Evolutionary conservation across 2,329 filamentous ascomycete species (phyloP), one percentile per base, ranked within the genome.

Genomic region (Proliferodiscus dingleyae): DNA sequence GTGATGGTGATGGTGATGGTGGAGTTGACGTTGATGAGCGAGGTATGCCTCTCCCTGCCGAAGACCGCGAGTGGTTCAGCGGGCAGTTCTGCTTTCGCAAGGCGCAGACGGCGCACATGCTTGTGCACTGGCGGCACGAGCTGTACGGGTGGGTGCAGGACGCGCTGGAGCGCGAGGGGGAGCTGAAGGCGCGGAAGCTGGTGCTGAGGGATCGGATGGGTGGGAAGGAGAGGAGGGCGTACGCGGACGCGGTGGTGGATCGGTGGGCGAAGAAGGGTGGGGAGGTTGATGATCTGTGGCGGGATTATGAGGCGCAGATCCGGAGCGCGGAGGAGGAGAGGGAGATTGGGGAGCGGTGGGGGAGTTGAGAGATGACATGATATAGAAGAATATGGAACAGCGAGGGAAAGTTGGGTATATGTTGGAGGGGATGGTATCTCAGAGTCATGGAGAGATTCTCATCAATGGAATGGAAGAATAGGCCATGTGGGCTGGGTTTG

Each of bases 121-220:
- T 91, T 3, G 74, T 80, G 4, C 87, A 93, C 65, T 90, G 87
- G 87, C 83, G 83, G 46, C 78, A 77, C 49, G 77, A 81, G 37
- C 77, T 91, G n/a, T 83, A 86, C 59, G 74, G 83, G 52, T 86
- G 78, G 75, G 81, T 90, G 0, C 71, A 84, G 19, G 72, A 75
- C 22, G 78, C 77, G 43, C 75, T 93, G 0, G 65, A 72, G 19
- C 64, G 64, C 1, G 71, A 81, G 47, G 80, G 79, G 0, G 74
- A 83, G 52, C 71, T 84, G 51, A 69, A 68, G 0, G 66, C 79
- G 1, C 66, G 74, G 9, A 74, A 80, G 57, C 68, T 89, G 24
- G 68, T 80, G 1, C 70, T 80, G 60, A 71, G 84, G 7, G 80
- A 82, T 46, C 71, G 69, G 45, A 76, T 80, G 77, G 82, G 73